Percentiles rank a stretch among this genome's conserved stretches.
Evolutionary conservation across 306 rosid species (phyloP).

Genomic region (Mucuna pruriens): DNA sequence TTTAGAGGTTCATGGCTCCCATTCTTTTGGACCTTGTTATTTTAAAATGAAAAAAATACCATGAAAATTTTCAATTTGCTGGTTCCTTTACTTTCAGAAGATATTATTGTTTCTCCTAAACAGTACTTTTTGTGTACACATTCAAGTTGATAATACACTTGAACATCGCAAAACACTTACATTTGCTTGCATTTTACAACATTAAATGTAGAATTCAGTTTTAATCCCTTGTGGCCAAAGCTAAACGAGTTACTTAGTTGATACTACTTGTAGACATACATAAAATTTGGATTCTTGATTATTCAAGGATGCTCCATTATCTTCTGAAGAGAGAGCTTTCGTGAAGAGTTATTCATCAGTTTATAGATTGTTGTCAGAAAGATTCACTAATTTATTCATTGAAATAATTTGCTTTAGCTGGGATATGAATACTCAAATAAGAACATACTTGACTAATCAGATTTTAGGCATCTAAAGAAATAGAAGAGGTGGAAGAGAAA

Average conservation of each 20-base stretch:
- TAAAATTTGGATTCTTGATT: conserved; percentile 66
- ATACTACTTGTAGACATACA: conserved; percentile 51
- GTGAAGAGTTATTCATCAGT: conserved; percentile 66
- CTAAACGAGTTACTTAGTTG: conserved; percentile 1
- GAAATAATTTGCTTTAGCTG: conserved; percentile 6
- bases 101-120: too few relatives aligned
- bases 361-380: conserved; percentile 30
- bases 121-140: too few relatives aligned
- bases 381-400: neutral
- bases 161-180: neutral
- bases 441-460: conserved; percentile 68
- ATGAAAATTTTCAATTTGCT: neutral
- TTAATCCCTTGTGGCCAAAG: conserved; percentile 22
- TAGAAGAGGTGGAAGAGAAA: conserved; percentile 64
- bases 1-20: neutral
- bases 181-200: neutral
- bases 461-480: conserved; percentile 73
- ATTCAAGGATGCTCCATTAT: conserved; percentile 93
- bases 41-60: neutral
- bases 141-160: neutral
- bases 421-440: neutral
- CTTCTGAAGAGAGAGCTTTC: conserved; percentile 76
- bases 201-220: conserved; percentile 4
- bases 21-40: neutral
- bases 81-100: too few relatives aligned